Evolutionary conservation across 2,329 filamentous ascomycete genomes (phyloP), one percentile per base, ranked within the genome.

Genomic region (Fusarium guadeloupense): DNA sequence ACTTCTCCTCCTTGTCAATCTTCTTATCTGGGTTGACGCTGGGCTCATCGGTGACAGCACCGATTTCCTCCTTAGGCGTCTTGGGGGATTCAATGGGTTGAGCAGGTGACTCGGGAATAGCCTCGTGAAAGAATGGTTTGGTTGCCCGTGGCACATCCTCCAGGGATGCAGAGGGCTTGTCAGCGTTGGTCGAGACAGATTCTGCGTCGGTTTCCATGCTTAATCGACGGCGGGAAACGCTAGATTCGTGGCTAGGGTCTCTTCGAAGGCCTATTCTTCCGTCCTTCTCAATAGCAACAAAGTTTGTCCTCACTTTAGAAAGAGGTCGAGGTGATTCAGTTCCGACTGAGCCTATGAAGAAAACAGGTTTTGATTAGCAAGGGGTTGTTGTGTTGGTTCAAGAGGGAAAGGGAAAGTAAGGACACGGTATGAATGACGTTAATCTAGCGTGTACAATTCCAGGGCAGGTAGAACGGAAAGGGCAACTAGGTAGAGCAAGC

Each of bases 241-340:
- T 77, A n/a, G 75, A 74, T 59, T 77, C 75, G 63, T 71, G 70
- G 62, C 76, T 77, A 26, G 68, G 67, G 28, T 77, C 73, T 69
- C 75, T 68, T 68, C 77, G 79, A 25, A 87, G 74, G 39, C 84
- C 84, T 64, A 86, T 77, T 38, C 81, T 78, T 48, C 85, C 84
- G 75, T 86, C 83, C 60, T 86, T 86, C 71, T 92, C 89, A 39
- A 93, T 83, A 16, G 89, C 85, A 46, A 93, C 84, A 72, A 93
- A 93, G 72, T 81, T 91, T 31, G 89, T 90, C 64, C 89, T 85
- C 37, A 93, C 87, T 75, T 89, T 91, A 60, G 89, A 91, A 34
- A 92, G 82, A 20, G 87, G 89, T 69, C 89, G 81, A 26, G 86
- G 84, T 16, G 84, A 85, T 28, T 82, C 80, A 53, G 76, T 75